These are phyloP conservation scores for Staphylotrichum tortipilum DNA, from an alignment of 495 filamentous ascomycete species.

Conservation along the genomic window DNA sequence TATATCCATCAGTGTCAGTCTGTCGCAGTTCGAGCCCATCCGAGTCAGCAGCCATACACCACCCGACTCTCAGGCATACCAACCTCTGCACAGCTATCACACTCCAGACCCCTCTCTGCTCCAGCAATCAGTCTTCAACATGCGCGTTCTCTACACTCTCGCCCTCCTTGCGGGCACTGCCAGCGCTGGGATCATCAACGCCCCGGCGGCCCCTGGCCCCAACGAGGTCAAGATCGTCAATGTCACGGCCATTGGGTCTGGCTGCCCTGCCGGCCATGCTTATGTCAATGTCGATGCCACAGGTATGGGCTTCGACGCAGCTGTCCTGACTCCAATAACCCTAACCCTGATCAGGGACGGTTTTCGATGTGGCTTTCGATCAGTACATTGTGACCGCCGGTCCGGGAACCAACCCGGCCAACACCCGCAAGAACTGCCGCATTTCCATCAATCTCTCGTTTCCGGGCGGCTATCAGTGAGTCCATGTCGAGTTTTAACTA, in stretches of 20 bases:
- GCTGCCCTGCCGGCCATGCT: constrained; percentile 26
- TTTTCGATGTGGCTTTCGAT: constrained; percentile 42
- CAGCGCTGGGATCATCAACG: constrained; percentile 9
- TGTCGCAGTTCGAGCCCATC: too few relatives aligned
- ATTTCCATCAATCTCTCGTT: constrained; percentile 37
- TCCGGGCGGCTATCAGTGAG: constrained; percentile 36
- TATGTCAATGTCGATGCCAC: constrained; percentile 23
- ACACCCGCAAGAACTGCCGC: constrained; percentile 40
- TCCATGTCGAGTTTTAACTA: too few relatives aligned
- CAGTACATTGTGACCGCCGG: constrained; percentile 39
- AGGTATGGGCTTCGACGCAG: constrained; percentile 36
- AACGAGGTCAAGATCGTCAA: constrained; percentile 21
- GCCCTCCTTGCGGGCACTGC: constrained; percentile 13
- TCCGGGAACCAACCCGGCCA: constrained; percentile 26
- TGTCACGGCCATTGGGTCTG: constrained; percentile 24
- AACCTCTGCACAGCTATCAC: neutral
- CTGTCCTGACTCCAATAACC: too few relatives aligned
- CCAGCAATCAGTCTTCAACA: constrained; percentile 6
- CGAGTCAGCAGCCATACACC: too few relatives aligned
- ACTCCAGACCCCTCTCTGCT: neutral
- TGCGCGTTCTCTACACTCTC: constrained; percentile 15
- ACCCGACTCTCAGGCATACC: too few relatives aligned
- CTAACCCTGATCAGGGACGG: too few relatives aligned
- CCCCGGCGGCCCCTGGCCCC: neutral
- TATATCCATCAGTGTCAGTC: too few relatives aligned